These are phyloP conservation scores for Oryza coarctata DNA, from an alignment of 176 grass and related monocot species.

Conservation along the genomic window DNA sequence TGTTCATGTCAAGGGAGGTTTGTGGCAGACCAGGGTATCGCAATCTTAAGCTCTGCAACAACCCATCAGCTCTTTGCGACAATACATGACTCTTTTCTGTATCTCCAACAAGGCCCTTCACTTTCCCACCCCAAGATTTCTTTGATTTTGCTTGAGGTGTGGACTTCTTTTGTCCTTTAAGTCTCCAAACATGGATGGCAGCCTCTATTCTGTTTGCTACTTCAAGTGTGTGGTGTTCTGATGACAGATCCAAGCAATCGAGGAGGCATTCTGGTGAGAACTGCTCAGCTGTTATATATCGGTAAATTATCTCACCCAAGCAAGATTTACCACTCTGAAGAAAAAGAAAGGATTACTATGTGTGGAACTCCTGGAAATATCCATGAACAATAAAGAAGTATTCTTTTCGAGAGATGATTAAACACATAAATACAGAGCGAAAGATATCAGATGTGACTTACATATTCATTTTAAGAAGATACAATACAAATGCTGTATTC, in stretches of 20 bases:
- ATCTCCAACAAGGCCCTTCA: conserved; percentile 78
- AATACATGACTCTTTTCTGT: conserved; percentile 58
- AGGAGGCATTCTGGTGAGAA: conserved; percentile 97
- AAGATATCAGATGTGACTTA: not conserved
- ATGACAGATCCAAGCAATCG: conserved; percentile 88
- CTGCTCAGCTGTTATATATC: conserved; percentile 84
- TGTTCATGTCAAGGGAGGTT: conserved; percentile 92
- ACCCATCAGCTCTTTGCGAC: conserved; percentile 73
- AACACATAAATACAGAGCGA: not conserved
- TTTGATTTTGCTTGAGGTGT: conserved; percentile 61
- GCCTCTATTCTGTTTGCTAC: conserved; percentile 94
- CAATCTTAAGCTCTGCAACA: conserved; percentile 86
- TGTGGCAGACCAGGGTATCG: conserved; percentile 84
- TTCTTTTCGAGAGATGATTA: not conserved
- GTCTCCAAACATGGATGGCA: conserved; percentile 88
- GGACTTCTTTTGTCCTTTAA: conserved; percentile 68
- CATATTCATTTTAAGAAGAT: not conserved
- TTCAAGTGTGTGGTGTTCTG: conserved; percentile 88
- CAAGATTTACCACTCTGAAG: conserved; percentile 92
- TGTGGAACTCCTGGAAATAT: not conserved
- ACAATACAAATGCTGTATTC: not conserved
- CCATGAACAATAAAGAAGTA: not conserved
- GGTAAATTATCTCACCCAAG: conserved; percentile 91
- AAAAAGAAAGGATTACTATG: conserved; percentile 19
- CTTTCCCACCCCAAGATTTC: conserved; percentile 90